A percentile compares a stretch with the other conserved stretches of the same genome.
Conservation (phyloP, 208 protist genomes). For the Acanthamoeba healyi region DNA sequence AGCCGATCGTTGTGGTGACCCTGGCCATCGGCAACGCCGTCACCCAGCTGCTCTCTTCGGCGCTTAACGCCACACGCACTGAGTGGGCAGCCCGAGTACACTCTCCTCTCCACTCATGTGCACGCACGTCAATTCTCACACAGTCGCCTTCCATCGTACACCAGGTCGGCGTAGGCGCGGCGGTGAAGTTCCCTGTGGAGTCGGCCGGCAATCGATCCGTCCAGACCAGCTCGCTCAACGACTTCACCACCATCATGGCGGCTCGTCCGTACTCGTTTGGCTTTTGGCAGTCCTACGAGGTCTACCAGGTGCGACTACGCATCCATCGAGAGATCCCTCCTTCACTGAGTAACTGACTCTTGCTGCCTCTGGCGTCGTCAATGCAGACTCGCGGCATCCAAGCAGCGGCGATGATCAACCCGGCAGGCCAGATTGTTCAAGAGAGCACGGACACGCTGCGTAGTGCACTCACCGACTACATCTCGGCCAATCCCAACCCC, state of each 20-base stretch:
- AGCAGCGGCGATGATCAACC: neutral
- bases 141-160: neutral
- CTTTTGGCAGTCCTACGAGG: neutral
- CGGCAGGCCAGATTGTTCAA: neutral
- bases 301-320: neutral
- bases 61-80: neutral
- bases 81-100: neutral
- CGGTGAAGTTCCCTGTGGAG: neutral
- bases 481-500: neutral
- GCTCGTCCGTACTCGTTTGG: neutral
- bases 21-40: neutral
- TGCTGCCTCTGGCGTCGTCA: neutral
- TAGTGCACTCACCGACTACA: neutral
- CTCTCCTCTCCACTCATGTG: neutral
- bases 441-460: neutral
- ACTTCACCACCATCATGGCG: neutral
- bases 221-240: neutral
- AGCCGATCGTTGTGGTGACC: neutral
- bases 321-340: neutral
- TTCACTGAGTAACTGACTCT: neutral
- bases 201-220: neutral
- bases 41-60: neutral
- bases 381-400: neutral
- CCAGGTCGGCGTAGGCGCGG: neutral
- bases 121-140: neutral